These are phyloP conservation scores for Candida morakotiae DNA, from an alignment of 805 yeast species.

Conservation along the genomic window DNA sequence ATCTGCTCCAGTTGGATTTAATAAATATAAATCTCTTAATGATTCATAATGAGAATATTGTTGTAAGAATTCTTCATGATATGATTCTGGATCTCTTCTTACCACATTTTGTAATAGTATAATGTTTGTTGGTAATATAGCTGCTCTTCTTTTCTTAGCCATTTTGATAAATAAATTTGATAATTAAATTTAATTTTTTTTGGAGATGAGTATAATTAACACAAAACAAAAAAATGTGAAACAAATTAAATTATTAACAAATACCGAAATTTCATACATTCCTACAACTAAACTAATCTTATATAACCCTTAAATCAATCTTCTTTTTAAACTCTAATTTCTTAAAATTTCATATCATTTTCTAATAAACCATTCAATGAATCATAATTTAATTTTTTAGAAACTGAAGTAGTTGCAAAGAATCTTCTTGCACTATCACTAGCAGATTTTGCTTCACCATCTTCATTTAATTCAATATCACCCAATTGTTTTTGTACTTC, in stretches of 20 bases:
- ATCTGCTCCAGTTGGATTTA: slow-evolving; percentile 57
- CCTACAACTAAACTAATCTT: no score
- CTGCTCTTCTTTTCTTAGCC: slow-evolving; percentile 90
- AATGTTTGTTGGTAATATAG: slow-evolving; percentile 87
- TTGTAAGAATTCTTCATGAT: slow-evolving; percentile 87
- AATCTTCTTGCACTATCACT: slow-evolving; percentile 77
- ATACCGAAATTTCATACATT: no score
- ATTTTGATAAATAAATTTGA: slow-evolving; percentile 29
- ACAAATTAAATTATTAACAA: slow-evolving; percentile 1
- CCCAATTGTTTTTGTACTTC: slow-evolving; percentile 20
- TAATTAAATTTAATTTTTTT: neutral
- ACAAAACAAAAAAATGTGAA: neutral
- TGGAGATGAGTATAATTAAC: slow-evolving; percentile 5
- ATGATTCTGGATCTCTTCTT: slow-evolving; percentile 90
- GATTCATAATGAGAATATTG: slow-evolving; percentile 93
- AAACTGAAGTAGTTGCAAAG: slow-evolving; percentile 70
- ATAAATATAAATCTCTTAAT: slow-evolving; percentile 76
- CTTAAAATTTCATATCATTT: no score
- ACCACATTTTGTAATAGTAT: slow-evolving; percentile 89
- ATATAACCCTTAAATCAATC: no score
- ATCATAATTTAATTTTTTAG: slow-evolving; percentile 86
- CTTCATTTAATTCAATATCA: slow-evolving; percentile 40
- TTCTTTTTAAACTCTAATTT: no score
- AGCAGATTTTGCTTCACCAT: slow-evolving; percentile 49
- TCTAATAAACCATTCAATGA: slow-evolving; percentile 58